Evolutionary conservation across 352 stramenopile genomes (phyloP).

Genomic region (Pythium aquatile): DNA sequence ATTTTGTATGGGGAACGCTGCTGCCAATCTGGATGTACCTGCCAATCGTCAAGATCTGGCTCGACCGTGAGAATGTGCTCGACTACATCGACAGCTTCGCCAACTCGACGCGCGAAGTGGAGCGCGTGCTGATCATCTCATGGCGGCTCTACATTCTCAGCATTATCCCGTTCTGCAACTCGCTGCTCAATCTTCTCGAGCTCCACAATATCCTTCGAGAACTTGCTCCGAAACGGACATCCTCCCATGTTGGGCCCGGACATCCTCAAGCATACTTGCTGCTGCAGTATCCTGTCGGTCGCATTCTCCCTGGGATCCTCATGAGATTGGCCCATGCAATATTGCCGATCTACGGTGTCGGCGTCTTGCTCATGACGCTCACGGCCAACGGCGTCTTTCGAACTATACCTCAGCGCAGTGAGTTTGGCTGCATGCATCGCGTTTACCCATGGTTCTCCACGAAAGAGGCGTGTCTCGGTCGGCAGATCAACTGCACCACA

Average conservation of each 20-base stretch:
- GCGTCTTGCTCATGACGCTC: background rate
- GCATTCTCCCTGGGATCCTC: background rate
- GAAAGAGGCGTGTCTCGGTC: constrained; percentile 16
- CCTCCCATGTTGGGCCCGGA: background rate
- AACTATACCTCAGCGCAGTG: background rate
- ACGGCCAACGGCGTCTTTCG: background rate
- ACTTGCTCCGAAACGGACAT: background rate
- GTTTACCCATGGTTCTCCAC: constrained; percentile 22
- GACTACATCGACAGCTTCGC: background rate
- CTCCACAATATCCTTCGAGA: background rate
- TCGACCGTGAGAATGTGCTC: background rate
- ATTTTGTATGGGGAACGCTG: constrained; percentile 25
- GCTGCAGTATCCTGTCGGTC: background rate
- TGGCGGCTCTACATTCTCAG: constrained; percentile 5
- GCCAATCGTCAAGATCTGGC: constrained; percentile 11
- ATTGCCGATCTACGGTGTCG: constrained; percentile 6
- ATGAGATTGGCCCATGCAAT: background rate
- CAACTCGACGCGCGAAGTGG: constrained; percentile 3
- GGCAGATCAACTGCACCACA: constrained; percentile 8
- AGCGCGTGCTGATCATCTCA: constrained; percentile 15
- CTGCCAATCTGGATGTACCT: constrained; percentile 25
- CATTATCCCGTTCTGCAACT: constrained; percentile 19
- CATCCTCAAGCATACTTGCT: background rate
- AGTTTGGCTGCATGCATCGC: constrained; percentile 5
- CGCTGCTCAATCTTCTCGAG: constrained; percentile 10